These are phyloP conservation scores for Scutellaria baicalensis DNA, from an alignment of 257 asterid species.

Conservation along the genomic window DNA sequence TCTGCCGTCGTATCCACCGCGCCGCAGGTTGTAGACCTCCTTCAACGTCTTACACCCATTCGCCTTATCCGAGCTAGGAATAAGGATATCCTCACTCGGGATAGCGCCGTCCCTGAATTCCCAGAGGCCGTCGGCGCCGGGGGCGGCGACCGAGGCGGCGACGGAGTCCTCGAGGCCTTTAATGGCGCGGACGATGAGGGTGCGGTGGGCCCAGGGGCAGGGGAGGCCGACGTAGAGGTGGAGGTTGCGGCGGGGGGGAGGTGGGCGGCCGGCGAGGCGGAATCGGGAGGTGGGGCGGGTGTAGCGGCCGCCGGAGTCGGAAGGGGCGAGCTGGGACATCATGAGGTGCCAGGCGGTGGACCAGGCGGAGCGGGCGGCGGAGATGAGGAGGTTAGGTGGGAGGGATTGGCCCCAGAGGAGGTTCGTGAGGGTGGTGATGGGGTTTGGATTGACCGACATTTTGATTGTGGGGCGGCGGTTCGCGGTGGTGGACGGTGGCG, in stretches of 20 bases:
- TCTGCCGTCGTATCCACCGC: conserved; percentile 70
- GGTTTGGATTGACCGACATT: conserved; percentile 34
- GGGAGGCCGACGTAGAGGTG: conserved; percentile 94
- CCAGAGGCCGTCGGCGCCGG: conserved; percentile 85
- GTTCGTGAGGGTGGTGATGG: conserved; percentile 54
- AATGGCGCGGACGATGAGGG: conserved; percentile 89
- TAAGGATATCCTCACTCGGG: conserved; percentile 13
- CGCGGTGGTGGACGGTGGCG: conserved; percentile 17
- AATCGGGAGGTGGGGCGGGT: conserved; percentile 83
- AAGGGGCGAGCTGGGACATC: conserved; percentile 99
- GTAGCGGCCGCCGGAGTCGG: conserved; percentile 72
- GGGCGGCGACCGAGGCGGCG: conserved; percentile 67
- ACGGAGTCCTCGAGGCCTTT: conserved; percentile 67
- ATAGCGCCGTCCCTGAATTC: conserved; percentile 30
- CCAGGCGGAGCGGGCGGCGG: conserved; percentile 96
- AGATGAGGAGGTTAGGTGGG: conserved; percentile 85
- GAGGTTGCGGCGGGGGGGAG: conserved; percentile 29
- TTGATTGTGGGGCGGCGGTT: conserved; percentile 16
- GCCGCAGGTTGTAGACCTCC: conserved; percentile 53
- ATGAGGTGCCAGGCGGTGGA: conserved; percentile 84
- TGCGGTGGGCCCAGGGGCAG: conserved; percentile 99
- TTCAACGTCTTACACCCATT: conserved; percentile 58
- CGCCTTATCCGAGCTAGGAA: conserved; percentile 54
- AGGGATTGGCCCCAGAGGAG: conserved; percentile 88
- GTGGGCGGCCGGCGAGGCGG: conserved; percentile 27